These are phyloP conservation scores for Kazachstania sp. DNA, from an alignment of 1,139 yeast genomes.

Conservation along the genomic window DNA sequence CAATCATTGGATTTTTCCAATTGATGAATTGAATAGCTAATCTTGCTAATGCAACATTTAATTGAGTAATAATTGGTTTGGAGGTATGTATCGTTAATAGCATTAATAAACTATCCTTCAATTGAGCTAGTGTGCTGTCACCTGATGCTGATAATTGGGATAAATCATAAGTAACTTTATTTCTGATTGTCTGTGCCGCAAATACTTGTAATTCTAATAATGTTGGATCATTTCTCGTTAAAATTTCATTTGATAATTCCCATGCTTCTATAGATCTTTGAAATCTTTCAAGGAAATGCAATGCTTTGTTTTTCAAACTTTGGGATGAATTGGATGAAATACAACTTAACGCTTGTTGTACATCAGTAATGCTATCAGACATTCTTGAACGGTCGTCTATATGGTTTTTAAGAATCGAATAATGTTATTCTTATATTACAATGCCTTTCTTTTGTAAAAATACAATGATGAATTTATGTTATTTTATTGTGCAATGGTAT, in stretches of 20 bases:
- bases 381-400: conserved; percentile 5
- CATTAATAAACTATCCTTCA: conserved; percentile 34
- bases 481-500: too few species aligned
- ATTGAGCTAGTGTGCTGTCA: conserved; percentile 44
- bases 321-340: conserved; percentile 24
- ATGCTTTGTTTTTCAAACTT: conserved; percentile 26
- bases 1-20: conserved; percentile 69
- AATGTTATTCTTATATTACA: too few species aligned
- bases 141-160: conserved; percentile 50
- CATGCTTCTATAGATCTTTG: conserved; percentile 75
- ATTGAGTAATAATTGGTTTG: conserved; percentile 64
- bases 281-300: conserved; percentile 58
- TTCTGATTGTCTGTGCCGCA: conserved; percentile 83
- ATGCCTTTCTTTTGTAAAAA: too few species aligned
- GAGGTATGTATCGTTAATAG: conserved; percentile 34
- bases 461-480: too few species aligned
- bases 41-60: conserved; percentile 74
- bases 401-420: too few species aligned
- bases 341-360: conserved; percentile 24
- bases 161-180: conserved; percentile 77
- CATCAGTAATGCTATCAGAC: conserved; percentile 17
- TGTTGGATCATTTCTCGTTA: conserved; percentile 18
- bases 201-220: conserved; percentile 58
- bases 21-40: conserved; percentile 64
- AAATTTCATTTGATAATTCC: conserved; percentile 37